A percentile compares a stretch with the other conserved stretches of the same genome.
phyloP scores from a whole-genome alignment of 768 basidiomycete species.

The Myochromella boudieri region DNA sequence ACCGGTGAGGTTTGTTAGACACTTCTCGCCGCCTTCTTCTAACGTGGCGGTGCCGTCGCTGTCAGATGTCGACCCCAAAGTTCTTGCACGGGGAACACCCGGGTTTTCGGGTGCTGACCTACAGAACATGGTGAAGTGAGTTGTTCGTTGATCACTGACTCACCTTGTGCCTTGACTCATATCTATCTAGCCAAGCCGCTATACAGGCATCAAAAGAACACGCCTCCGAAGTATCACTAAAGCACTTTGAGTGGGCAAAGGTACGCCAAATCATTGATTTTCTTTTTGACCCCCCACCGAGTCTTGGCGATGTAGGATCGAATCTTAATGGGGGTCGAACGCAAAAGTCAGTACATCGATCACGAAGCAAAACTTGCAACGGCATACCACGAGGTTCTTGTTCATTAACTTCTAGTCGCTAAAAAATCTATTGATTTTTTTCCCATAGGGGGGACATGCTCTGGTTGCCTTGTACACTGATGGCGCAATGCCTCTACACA shows the following conservation, averaged over 20 bases:
- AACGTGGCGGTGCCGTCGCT: constrained; percentile 10
- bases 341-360: constrained; percentile 86
- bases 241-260: constrained; percentile 98
- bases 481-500: constrained; percentile 95
- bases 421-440: background rate
- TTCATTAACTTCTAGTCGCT: background rate
- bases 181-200: constrained; percentile 73
- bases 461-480: constrained; percentile 93
- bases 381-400: constrained; percentile 87
- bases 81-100: constrained; percentile 90
- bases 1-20: constrained; percentile 38
- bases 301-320: constrained; percentile 58
- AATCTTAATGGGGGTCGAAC: constrained; percentile 95
- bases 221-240: constrained; percentile 65
- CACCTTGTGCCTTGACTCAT: constrained; percentile 7
- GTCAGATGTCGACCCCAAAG: constrained; percentile 77
- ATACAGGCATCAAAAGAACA: constrained; percentile 91
- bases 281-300: background rate
- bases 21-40: constrained; percentile 4
- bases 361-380: constrained; percentile 86
- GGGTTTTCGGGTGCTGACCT: constrained; percentile 97
- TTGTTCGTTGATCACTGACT: constrained; percentile 14
- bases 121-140: constrained; percentile 95
- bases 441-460: constrained; percentile 79
- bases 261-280: constrained; percentile 33